Percentiles rank a stretch among this genome's conserved stretches.
These are phyloP conservation scores for Trebouxia sp. DNA, from an alignment of 139 green algal genomes.

Conservation along the genomic window DNA sequence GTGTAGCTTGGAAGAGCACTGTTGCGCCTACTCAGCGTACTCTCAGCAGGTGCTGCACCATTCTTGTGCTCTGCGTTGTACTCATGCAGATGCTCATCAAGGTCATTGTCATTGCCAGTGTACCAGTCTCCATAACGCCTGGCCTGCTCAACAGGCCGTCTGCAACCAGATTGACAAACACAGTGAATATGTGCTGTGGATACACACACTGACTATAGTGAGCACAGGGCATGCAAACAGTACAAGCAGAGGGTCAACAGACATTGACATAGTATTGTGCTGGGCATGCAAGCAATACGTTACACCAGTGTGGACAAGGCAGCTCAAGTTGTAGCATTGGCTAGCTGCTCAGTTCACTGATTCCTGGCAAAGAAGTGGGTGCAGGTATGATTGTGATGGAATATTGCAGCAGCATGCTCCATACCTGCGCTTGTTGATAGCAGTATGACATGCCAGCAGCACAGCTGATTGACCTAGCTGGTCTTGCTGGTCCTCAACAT, in stretches of 20 bases:
- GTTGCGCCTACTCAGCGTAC: not conserved
- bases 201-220: not conserved
- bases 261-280: not conserved
- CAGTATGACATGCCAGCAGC: conserved; percentile 1
- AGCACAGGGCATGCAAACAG: not conserved
- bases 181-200: not conserved
- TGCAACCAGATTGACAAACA: not conserved
- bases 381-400: too few relatives aligned
- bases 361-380: too few relatives aligned
- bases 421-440: conserved; percentile 19
- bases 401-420: not conserved
- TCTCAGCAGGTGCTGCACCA: not conserved
- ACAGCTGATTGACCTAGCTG: too few relatives aligned
- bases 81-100: not conserved
- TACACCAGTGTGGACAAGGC: too few relatives aligned
- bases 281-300: too few relatives aligned
- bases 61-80: conserved; percentile 2
- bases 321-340: too few relatives aligned
- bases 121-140: conserved; percentile 12
- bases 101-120: conserved; percentile 15
- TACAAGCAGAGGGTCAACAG: not conserved
- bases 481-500: not conserved
- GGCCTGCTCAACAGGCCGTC: conserved; percentile 5
- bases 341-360: too few relatives aligned
- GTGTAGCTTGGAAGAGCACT: not conserved